These are phyloP conservation scores for Dactylis glomerata DNA, from an alignment of 176 grass and related monocot genomes.

Conservation along the genomic window DNA sequence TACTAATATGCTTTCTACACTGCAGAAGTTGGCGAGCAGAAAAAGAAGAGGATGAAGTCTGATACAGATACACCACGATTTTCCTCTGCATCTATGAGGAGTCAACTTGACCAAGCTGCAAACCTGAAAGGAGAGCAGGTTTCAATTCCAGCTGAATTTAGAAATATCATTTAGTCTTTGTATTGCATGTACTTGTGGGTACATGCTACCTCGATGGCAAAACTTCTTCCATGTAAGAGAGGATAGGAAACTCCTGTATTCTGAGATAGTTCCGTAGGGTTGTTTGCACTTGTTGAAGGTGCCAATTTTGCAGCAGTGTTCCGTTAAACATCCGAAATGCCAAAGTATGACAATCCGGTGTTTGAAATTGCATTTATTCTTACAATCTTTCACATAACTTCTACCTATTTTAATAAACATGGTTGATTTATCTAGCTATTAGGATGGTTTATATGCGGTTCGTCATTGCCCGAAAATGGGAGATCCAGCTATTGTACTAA, in stretches of 20 bases:
- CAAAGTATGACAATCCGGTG: conserved; percentile 13
- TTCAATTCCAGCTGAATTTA: conserved; percentile 42
- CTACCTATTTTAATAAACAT: background rate
- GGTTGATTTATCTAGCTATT: conserved; percentile 3
- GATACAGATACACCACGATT: conserved; percentile 71
- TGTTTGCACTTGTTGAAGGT: conserved; percentile 24
- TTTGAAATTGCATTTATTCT: conserved; percentile 18
- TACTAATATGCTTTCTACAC: conserved; percentile 38
- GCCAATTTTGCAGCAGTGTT: conserved; percentile 26
- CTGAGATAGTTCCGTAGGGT: conserved; percentile 16
- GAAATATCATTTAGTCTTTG: conserved; percentile 50
- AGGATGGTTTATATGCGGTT: conserved; percentile 15
- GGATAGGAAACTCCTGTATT: conserved; percentile 25
- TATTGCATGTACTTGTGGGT: conserved; percentile 36
- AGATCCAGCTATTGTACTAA: background rate
- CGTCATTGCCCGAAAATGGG: background rate
- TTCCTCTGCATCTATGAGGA: conserved; percentile 71
- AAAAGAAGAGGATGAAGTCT: conserved; percentile 90
- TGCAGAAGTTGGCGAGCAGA: conserved; percentile 74
- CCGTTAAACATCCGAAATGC: conserved; percentile 16
- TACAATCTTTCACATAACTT: conserved; percentile 3
- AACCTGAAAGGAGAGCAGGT: conserved; percentile 98
- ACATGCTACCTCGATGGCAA: background rate
- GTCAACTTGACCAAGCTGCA: conserved; percentile 83
- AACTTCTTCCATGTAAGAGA: conserved; percentile 35